phyloP scores from a whole-genome alignment of 2,329 filamentous ascomycete species.

The Taxawa tesnikishii region DNA sequence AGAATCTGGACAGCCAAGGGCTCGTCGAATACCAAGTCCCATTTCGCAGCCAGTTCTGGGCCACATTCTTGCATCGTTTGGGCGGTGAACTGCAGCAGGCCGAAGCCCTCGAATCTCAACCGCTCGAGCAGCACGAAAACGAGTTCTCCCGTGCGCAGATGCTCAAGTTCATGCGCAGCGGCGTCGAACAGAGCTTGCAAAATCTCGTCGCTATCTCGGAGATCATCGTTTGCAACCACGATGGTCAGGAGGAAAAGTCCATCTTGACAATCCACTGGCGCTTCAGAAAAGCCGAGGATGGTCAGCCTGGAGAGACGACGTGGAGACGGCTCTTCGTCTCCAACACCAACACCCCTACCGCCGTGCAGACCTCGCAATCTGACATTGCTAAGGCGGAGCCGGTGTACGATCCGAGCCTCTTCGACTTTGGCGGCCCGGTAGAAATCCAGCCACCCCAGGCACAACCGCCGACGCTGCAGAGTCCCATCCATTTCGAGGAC shows the following conservation, averaged over 20 bases:
- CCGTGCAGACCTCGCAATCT: background rate
- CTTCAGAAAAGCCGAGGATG: background rate
- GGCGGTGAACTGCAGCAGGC: background rate
- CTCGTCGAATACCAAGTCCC: slow-evolving; percentile 5
- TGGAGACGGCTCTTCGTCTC: background rate
- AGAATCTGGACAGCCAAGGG: background rate
- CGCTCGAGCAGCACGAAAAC: too few relatives aligned
- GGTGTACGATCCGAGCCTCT: background rate
- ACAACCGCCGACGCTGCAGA: background rate
- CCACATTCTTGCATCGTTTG: slow-evolving; percentile 1
- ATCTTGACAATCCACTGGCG: slow-evolving; percentile 4
- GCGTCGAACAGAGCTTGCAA: slow-evolving; percentile 1
- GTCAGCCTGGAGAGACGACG: background rate
- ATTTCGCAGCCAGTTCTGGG: slow-evolving; percentile 5
- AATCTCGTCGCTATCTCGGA: slow-evolving; percentile 4
- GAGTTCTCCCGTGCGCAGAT: background rate
- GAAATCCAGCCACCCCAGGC: background rate
- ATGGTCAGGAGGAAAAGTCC: background rate
- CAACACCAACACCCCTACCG: background rate
- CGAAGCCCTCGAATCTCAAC: background rate
- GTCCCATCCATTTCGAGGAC: background rate
- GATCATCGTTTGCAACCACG: slow-evolving; percentile 1
- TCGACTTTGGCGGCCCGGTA: background rate
- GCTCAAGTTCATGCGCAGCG: background rate
- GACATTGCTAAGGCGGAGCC: background rate